These are phyloP conservation scores for Trametes villosa DNA, from an alignment of 768 basidiomycete species.

Conservation along the genomic window DNA sequence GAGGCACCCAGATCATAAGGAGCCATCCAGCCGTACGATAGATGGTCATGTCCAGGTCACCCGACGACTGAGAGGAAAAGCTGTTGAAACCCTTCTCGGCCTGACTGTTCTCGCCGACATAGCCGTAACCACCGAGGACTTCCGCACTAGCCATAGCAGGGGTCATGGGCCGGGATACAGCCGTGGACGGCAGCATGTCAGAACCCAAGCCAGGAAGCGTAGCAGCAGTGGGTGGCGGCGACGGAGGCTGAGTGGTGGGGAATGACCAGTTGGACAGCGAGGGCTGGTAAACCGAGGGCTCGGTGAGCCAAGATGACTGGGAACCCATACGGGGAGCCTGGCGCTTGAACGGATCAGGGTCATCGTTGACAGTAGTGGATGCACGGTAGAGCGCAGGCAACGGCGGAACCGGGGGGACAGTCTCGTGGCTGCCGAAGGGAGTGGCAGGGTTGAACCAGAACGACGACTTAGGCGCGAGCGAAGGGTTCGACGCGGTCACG, in stretches of 20 bases:
- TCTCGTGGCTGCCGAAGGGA: slow-evolving; percentile 40
- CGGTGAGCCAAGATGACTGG: slow-evolving; percentile 77
- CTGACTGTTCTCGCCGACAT: slow-evolving; percentile 47
- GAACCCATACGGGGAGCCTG: slow-evolving; percentile 58
- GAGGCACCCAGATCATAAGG: slow-evolving; percentile 67
- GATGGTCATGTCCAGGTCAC: slow-evolving; percentile 59
- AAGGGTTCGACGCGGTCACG: slow-evolving; percentile 38
- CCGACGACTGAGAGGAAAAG: slow-evolving; percentile 46
- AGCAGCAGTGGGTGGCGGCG: slow-evolving; percentile 39
- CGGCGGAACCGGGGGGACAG: slow-evolving; percentile 58
- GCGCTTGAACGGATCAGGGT: slow-evolving; percentile 67
- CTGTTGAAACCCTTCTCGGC: slow-evolving; percentile 59
- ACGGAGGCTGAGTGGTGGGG: slow-evolving; percentile 48
- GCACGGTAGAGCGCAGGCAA: slow-evolving; percentile 62
- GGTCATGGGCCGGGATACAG: slow-evolving; percentile 51
- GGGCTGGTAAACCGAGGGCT: slow-evolving; percentile 58
- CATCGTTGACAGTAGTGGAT: slow-evolving; percentile 49
- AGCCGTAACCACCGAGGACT: slow-evolving; percentile 73
- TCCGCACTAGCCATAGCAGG: slow-evolving; percentile 60
- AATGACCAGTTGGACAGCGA: slow-evolving; percentile 73
- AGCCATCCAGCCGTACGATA: slow-evolving; percentile 65
- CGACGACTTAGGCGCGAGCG: slow-evolving; percentile 54
- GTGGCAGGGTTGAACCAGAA: slow-evolving; percentile 63
- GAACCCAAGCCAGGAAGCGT: slow-evolving; percentile 47
- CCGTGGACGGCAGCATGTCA: slow-evolving; percentile 41